phyloP scores from a whole-genome alignment of 176 grass and related monocot species.

The Oryza officinalis region DNA sequence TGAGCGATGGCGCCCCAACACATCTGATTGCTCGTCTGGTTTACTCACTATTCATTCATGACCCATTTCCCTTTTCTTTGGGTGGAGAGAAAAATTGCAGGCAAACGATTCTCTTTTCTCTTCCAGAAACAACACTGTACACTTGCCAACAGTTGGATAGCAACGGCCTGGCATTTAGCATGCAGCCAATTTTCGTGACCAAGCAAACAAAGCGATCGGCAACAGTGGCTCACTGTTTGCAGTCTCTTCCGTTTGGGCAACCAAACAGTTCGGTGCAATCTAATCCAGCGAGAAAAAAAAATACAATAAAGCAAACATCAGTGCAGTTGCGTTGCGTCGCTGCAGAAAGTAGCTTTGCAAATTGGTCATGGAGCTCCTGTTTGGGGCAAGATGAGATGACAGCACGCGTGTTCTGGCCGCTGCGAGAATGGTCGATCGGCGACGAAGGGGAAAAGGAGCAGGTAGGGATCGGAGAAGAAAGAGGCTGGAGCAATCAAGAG shows the following conservation, averaged over 20 bases:
- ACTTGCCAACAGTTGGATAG: not conserved
- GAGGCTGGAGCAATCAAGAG: not conserved
- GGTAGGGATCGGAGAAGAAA: not conserved
- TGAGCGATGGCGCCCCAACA: not conserved
- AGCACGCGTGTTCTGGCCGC: slow-evolving; percentile 41
- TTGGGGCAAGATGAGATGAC: not conserved
- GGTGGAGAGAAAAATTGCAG: not conserved
- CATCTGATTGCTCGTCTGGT: not conserved
- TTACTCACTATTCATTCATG: too few relatives aligned
- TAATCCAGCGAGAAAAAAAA: not conserved
- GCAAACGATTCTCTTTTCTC: not conserved
- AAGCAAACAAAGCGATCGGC: slow-evolving; percentile 21
- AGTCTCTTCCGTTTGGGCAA: not conserved
- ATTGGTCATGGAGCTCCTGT: slow-evolving; percentile 16
- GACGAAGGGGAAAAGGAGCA: not conserved
- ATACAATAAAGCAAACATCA: not conserved
- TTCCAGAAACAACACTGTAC: slow-evolving; percentile 5
- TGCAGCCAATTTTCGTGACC: not conserved
- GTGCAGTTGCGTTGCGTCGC: not conserved
- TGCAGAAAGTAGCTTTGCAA: slow-evolving; percentile 8
- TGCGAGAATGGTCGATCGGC: slow-evolving; percentile 13
- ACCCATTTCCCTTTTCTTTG: not conserved
- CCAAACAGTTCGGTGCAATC: not conserved
- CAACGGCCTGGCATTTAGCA: not conserved
- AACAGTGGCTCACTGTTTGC: not conserved